A percentile compares a stretch with the other conserved stretches of the same genome.
Evolutionary conservation across 176 grass and related monocot species (phyloP).

Genomic region (Carex kokanica): DNA sequence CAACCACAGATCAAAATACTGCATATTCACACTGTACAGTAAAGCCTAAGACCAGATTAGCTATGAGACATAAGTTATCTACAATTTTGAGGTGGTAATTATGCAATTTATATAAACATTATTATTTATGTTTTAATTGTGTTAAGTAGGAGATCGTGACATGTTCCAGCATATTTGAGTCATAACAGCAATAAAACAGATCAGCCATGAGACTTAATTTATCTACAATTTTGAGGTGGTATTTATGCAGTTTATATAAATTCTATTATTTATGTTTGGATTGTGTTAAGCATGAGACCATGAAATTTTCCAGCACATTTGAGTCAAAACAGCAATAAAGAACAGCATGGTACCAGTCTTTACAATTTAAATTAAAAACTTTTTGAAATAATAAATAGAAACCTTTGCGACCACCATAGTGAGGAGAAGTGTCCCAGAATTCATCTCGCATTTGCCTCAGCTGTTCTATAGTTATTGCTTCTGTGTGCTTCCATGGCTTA

Average conservation of each 20-base stretch:
- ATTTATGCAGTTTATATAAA: constrained; percentile 11
- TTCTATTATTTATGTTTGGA: constrained; percentile 11
- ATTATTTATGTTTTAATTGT: constrained; percentile 14
- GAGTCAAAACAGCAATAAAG: constrained; percentile 21
- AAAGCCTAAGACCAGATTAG: not conserved
- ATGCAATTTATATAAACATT: constrained; percentile 13
- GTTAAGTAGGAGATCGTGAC: not conserved
- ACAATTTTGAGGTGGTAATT: constrained; percentile 13
- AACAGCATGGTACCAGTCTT: constrained; percentile 17
- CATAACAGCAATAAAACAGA: constrained; percentile 16
- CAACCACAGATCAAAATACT: not conserved
- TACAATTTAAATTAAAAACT: not conserved
- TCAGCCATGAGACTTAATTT: not conserved
- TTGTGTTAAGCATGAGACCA: not conserved
- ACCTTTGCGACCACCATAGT: constrained; percentile 95
- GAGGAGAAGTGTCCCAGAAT: constrained; percentile 96
- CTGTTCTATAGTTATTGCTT: constrained; percentile 53
- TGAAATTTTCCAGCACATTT: constrained; percentile 3
- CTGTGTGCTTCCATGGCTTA: constrained; percentile 79
- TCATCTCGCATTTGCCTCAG: constrained; percentile 87
- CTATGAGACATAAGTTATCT: not conserved
- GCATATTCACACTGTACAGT: not conserved
- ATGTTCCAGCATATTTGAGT: not conserved
- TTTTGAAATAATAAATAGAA: constrained; percentile 3
- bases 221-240: constrained; percentile 10